phyloP scores from a whole-genome alignment of 176 grass and related monocot species.

The Carex cristatella region DNA sequence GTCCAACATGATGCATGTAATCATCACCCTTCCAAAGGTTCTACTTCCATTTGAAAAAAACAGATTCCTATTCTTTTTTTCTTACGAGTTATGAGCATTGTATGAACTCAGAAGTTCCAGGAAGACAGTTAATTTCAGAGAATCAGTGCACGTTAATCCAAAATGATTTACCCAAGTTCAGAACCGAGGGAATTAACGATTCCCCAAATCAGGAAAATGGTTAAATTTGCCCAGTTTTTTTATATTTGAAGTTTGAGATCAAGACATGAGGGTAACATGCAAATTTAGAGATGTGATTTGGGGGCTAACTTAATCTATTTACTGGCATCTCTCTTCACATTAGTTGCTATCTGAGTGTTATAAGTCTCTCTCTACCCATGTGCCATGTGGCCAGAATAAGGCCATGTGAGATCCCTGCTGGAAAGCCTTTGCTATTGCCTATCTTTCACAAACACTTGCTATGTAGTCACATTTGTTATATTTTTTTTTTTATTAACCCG shows the following conservation, averaged over 20 bases:
- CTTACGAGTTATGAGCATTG: not conserved
- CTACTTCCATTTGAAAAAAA: not conserved
- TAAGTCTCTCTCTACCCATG: conserved; percentile 24
- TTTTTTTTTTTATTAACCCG: not conserved
- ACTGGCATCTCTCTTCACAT: not conserved
- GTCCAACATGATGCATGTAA: not conserved
- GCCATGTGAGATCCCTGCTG: conserved; percentile 29
- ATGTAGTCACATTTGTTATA: conserved; percentile 11
- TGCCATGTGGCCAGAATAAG: conserved; percentile 18
- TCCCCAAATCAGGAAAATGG: not conserved
- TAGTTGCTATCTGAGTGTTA: conserved; percentile 2
- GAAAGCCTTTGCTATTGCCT: not conserved
- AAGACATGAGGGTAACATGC: conserved; percentile 20
- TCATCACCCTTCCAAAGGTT: not conserved
- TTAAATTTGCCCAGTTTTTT: not conserved
- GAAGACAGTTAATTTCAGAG: not conserved
- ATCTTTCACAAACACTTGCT: not conserved
- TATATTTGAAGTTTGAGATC: not conserved
- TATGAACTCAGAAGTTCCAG: not conserved
- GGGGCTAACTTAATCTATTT: not conserved
- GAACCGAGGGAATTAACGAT: conserved; percentile 16
- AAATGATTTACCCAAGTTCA: conserved; percentile 11
- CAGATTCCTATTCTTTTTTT: not conserved
- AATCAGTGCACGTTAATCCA: conserved; percentile 16
- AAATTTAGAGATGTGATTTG: conserved; percentile 15